These are phyloP conservation scores for Penicillium malachiteum DNA, from an alignment of 495 filamentous ascomycete species.

Conservation along the genomic window DNA sequence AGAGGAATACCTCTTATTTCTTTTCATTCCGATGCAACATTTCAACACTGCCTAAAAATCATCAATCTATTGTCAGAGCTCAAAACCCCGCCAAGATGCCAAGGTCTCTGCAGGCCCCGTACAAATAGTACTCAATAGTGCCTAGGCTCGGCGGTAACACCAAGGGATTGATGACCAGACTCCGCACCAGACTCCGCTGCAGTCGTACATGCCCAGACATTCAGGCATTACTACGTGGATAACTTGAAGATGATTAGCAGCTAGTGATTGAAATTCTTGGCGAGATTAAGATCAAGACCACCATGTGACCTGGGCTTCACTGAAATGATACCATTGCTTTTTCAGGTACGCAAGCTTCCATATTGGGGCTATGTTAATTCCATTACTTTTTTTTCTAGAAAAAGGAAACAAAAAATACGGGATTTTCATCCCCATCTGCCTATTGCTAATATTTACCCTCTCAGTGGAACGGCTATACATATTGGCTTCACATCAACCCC, in stretches of 20 bases:
- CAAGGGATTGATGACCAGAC: background rate
- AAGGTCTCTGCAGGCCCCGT: conserved; percentile 12
- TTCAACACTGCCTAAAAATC: background rate
- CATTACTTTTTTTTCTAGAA: too few relatives aligned
- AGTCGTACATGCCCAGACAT: conserved; percentile 1
- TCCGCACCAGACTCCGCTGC: background rate
- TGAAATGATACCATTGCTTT: too few relatives aligned
- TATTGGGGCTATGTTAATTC: too few relatives aligned
- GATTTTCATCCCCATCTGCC: too few relatives aligned
- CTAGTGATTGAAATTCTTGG: background rate
- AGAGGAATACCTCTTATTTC: background rate
- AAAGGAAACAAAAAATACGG: too few relatives aligned
- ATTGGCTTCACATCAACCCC: too few relatives aligned
- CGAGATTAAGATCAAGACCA: background rate
- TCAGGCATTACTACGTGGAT: background rate
- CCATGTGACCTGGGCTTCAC: too few relatives aligned
- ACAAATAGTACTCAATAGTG: conserved; percentile 4
- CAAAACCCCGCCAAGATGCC: conserved; percentile 20
- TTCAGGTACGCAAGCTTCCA: too few relatives aligned
- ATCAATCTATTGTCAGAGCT: too few relatives aligned
- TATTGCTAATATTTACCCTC: too few relatives aligned
- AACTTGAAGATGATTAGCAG: background rate
- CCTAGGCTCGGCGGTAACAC: background rate
- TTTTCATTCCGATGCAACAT: background rate
- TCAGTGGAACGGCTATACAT: too few relatives aligned